Base-by-base conservation (phyloP, 441 rosid genomes). In the Populus hybrid region DNA sequence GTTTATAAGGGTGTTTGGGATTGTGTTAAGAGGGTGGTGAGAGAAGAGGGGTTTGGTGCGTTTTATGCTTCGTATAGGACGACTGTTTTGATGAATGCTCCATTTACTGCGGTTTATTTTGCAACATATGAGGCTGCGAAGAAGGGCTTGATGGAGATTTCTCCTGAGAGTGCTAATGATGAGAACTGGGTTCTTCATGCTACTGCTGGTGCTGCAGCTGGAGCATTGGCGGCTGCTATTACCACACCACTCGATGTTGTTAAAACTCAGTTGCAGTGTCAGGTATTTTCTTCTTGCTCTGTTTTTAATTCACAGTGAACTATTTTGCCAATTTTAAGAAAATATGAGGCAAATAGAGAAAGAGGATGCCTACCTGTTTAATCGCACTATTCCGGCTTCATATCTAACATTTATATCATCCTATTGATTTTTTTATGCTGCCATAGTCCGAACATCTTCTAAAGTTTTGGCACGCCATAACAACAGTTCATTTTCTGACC, bases 261-360 rank as follows among this genome's bases (percentile, higher is more conserved):
- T 36, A 94, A 94, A 82, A 94, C 98, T 72, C 98, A 89, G 81
- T 81, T 94, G 89, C 98, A 94, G 83, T 94, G 98, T 83, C 98
- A 94, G 98, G 99, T 94, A 75, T 61, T 45, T 23, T 9, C 16
- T 66, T 29, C 26, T 16, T 38, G 72, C 26, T 31, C 21, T 68
- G 65, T 3, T 63, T 63, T 63, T 23, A n/a, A 63, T 9, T 21
- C 26, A 63, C 0, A 63, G 2, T 63, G 65, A 63, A 63, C 65
- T 9, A 9, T 5, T 63, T 63, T 21, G 5, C 12, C 28, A 23
- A 61, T 61, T 21, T 61, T 23, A 61, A 61, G 28, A 61, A 61
- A 21, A 3, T 61, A 1, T 1, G 23, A 21, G 65, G 26, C 65
- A 8, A 0, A 61, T 21, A 61, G 65, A 21, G 65, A 12, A 42